phyloP scores from a whole-genome alignment of 1,284 basidiomycete genomes.

The Fomitopsis pinicola region DNA sequence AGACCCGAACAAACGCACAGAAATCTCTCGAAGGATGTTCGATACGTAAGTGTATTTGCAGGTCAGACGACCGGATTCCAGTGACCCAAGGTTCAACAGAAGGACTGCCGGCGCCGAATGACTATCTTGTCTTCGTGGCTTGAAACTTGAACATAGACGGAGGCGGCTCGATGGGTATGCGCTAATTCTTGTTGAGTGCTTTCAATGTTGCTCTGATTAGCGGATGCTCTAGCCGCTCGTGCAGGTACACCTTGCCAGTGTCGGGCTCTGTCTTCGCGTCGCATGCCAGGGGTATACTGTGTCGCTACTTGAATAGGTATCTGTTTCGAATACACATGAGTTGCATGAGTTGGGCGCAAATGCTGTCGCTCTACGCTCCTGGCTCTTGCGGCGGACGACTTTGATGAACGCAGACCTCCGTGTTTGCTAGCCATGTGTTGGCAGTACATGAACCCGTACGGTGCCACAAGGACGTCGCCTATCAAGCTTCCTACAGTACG shows the following conservation, averaged over 20 bases:
- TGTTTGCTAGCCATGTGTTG: background rate
- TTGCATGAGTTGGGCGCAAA: background rate
- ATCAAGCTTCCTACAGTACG: background rate
- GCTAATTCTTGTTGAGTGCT: background rate
- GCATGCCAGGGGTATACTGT: background rate
- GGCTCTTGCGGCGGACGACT: background rate
- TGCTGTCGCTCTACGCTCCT: background rate
- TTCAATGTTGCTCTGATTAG: background rate
- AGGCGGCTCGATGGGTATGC: background rate
- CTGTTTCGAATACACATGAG: background rate
- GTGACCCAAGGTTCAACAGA: background rate
- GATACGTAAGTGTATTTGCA: background rate
- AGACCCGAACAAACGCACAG: background rate
- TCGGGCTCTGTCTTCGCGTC: background rate
- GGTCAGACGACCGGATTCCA: background rate
- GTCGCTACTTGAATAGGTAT: background rate
- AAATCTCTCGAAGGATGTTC: background rate
- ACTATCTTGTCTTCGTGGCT: background rate
- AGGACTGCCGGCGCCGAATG: too few relatives aligned
- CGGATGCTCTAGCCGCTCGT: background rate
- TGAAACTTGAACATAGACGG: background rate
- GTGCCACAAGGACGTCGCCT: background rate
- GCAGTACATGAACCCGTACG: background rate
- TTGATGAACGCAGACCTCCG: background rate
- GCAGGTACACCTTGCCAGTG: background rate